Base-by-base conservation (phyloP, 257 asterid species). In the Schizonepeta tenuifolia region DNA sequence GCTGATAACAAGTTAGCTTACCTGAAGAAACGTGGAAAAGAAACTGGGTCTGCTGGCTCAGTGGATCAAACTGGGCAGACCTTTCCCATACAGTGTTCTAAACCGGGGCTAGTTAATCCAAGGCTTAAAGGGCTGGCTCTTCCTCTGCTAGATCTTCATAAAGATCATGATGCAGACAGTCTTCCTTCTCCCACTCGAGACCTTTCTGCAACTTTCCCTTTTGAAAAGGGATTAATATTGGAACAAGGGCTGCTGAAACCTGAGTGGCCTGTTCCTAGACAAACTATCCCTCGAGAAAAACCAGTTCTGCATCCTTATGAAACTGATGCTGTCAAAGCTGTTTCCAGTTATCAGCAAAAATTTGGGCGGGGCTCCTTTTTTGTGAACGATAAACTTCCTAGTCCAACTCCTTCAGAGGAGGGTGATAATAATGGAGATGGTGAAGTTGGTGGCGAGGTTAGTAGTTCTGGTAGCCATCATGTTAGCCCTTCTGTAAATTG, bases 361-460 rank as follows among this genome's bases (percentile, higher is more conserved):
- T 95, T 95, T 82, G 84, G 92, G 24, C 84, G 83, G 69, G 80
- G 85, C 65, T 86, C 97, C 47, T 75, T 81, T 82, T 83, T 79
- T 58, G 77, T 72, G 88, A 80, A 75, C 35, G 92, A 87, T 40
- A 77, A 83, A 54, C 93, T 95, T 74, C 99, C 99, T 49, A 95
- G 99, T 77, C 99, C 99, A 62, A 95, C 99, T 44, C 99, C 99
- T 69, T 95, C 99, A 5, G 97, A 84, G 80, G 96, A 92, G 56
- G 92, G 83, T 69, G 88, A 87, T 74, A 63, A 71, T 75, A 68
- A 60, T 77, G 95, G 81, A 53, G 91, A 85, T 75, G 86, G 78
- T 78, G 98, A 91, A 53, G 80, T 68, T 35, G 64, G 78, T 56
- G 96, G 80, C 59, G 99, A 92, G 86, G 87, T 95, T 67, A 78